phyloP scores from a whole-genome alignment of 371 early-diverging fungal genomes.

The Mortierella sp. region DNA sequence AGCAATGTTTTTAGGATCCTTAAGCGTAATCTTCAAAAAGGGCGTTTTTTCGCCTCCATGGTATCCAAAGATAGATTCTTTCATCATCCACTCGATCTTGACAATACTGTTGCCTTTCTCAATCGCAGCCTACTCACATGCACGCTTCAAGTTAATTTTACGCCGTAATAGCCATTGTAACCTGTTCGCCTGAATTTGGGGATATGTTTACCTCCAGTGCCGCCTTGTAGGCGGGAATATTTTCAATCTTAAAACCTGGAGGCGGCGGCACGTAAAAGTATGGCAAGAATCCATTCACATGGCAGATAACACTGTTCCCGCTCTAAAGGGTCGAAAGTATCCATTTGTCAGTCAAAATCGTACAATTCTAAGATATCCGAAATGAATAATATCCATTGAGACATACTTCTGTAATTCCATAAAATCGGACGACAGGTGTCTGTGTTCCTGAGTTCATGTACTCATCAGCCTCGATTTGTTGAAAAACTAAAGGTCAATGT shows the following conservation, averaged over 20 bases:
- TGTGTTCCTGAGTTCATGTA: slow-evolving; percentile 61
- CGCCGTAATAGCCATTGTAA: neutral
- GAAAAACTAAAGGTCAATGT: slow-evolving; percentile 75
- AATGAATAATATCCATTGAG: neutral
- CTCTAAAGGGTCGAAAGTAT: slow-evolving; percentile 56
- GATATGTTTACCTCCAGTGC: slow-evolving; percentile 68
- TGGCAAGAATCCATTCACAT: slow-evolving; percentile 93
- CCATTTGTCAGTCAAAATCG: neutral
- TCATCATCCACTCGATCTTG: slow-evolving; percentile 74
- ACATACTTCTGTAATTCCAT: slow-evolving; percentile 87
- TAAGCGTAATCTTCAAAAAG: slow-evolving; percentile 77
- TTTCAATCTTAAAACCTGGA: slow-evolving; percentile 71
- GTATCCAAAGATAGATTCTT: slow-evolving; percentile 88
- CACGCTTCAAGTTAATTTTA: neutral
- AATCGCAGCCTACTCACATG: slow-evolving; percentile 30
- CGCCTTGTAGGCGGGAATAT: slow-evolving; percentile 68
- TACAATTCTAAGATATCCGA: neutral
- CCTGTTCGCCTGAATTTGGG: too few relatives aligned
- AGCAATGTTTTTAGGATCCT: slow-evolving; percentile 67
- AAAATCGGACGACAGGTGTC: slow-evolving; percentile 83
- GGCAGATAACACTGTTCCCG: slow-evolving; percentile 91
- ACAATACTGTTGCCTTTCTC: slow-evolving; percentile 59
- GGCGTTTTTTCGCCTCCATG: slow-evolving; percentile 77
- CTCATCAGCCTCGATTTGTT: slow-evolving; percentile 96
- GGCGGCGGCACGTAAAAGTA: slow-evolving; percentile 98